Base-by-base conservation (phyloP, 148 eudicot species). In the Rhododendron mucronatum region DNA sequence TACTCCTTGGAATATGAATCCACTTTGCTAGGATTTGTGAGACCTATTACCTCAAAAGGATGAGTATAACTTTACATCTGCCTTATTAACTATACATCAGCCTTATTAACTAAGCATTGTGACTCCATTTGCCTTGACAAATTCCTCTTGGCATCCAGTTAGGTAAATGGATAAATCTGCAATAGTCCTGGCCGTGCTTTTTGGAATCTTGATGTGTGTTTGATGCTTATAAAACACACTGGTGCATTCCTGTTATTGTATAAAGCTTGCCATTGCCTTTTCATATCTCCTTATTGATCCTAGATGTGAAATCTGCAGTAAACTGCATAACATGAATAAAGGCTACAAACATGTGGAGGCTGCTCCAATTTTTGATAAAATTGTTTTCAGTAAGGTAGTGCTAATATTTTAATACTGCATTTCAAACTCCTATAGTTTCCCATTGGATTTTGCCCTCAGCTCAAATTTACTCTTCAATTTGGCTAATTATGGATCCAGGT, bases 381-480 rank as follows among this genome's bases (percentile, higher is more conserved):
- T 97, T 82, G 89, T 95, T 33, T 97, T 97, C 85, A 95, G 91
- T 83, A 97, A 95, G 99, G 99, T 97, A 69, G 55, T 67, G 48
- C 12, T 63, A 77, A 20, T 45, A 39, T 28, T 81, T 26, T 9
- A 20, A 11, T 44, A 80, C 61, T 47, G 10, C 73, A 80, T 82
- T 30, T 86, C 23, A 14, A 33, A 76, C 16, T 81, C 28, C 28
- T 59, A 26, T 30, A 14, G 30, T 84, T 71, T 83, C 57, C 82
- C 59, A 7, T 79, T 69, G 73, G 77, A 47, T 20, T 45, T 21
- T 59, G 16, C 76, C 8, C 48, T 67, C 61, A n/a, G 20, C 75
- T 84, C 53, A 67, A 84, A 77, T 15, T 4, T 26, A 21, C n/a
- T 65, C 35, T 37, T n/a, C 18, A 84, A 0, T 80, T 84, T 57